phyloP scores from a whole-genome alignment of 2,329 filamentous ascomycete species.

The Talaromyces sp. region DNA sequence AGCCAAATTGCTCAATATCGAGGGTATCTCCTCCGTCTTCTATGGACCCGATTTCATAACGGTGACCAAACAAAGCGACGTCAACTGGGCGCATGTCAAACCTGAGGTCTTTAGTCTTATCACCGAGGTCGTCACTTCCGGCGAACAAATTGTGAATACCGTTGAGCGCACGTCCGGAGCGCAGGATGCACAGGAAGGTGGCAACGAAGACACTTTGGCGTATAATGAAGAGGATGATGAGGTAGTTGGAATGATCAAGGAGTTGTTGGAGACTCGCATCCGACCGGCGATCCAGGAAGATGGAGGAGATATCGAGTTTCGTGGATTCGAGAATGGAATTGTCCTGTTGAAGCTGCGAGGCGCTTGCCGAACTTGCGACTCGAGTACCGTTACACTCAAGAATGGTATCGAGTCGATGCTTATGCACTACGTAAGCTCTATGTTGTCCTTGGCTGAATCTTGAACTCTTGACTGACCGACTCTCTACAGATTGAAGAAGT shows the following conservation, averaged over 20 bases:
- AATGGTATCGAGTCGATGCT: constrained; percentile 98
- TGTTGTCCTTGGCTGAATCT: no score
- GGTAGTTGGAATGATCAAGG: constrained; percentile 97
- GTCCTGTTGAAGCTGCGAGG: constrained; percentile 86
- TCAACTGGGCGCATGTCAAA: constrained; percentile 91
- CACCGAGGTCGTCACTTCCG: constrained; percentile 83
- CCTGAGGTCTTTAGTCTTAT: constrained; percentile 94
- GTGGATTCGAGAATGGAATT: constrained; percentile 80
- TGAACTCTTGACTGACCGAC: not conserved
- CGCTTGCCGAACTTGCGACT: constrained; percentile 93
- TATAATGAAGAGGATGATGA: constrained; percentile 91
- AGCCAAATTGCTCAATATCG: constrained; percentile 84
- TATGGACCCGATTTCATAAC: constrained; percentile 96
- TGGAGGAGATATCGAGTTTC: constrained; percentile 93
- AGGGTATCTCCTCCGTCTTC: constrained; percentile 92
- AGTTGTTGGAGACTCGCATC: constrained; percentile 91
- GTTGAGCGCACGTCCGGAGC: constrained; percentile 55
- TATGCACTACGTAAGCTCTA: constrained; percentile 79
- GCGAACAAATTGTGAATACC: constrained; percentile 74
- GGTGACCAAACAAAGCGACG: constrained; percentile 82
- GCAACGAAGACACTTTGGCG: constrained; percentile 65
- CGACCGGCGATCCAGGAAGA: constrained; percentile 96
- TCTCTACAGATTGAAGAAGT: constrained; percentile 81
- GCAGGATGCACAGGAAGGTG: constrained; percentile 48
- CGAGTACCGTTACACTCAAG: constrained; percentile 92